Conservation (phyloP, 768 basidiomycete species). For the Neoboletus subvelutipes region DNA sequence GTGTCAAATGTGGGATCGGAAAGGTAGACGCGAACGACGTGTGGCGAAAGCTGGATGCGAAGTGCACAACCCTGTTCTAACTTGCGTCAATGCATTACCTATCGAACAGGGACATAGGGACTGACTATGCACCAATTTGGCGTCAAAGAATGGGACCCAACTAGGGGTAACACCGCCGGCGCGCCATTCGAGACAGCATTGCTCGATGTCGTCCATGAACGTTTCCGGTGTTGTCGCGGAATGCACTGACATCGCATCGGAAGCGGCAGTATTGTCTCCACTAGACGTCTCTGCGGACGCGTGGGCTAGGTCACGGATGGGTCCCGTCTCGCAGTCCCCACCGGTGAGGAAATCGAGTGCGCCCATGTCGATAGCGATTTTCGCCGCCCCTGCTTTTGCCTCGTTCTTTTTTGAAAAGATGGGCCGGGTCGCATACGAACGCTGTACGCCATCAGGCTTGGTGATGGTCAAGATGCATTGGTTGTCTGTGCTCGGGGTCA, state of each 20-base stretch:
- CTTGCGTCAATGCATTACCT: slow-evolving; percentile 1
- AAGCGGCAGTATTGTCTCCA: not conserved
- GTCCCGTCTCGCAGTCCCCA: slow-evolving; percentile 42
- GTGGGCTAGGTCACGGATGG: slow-evolving; percentile 20
- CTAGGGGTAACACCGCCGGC: slow-evolving; percentile 48
- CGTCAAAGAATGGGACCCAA: slow-evolving; percentile 52
- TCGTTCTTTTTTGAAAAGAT: slow-evolving; percentile 46
- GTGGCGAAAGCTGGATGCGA: slow-evolving; percentile 50
- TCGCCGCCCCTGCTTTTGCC: slow-evolving; percentile 53
- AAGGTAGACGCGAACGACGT: slow-evolving; percentile 52
- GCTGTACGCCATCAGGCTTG: slow-evolving; percentile 48
- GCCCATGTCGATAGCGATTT: slow-evolving; percentile 56
- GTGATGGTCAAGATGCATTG: slow-evolving; percentile 63
- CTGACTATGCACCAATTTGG: slow-evolving; percentile 46
- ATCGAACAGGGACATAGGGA: slow-evolving; percentile 2
- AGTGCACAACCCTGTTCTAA: slow-evolving; percentile 56
- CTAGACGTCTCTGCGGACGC: slow-evolving; percentile 8
- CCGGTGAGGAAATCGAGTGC: slow-evolving; percentile 56
- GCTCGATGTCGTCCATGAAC: slow-evolving; percentile 46
- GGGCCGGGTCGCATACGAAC: slow-evolving; percentile 54
- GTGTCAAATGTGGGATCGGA: slow-evolving; percentile 44
- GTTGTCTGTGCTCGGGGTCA: slow-evolving; percentile 40
- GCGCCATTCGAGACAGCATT: slow-evolving; percentile 55
- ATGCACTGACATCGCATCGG: not conserved
- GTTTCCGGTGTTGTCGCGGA: not conserved